Evolutionary conservation across 148 eudicot genomes (phyloP).

Genomic region (Dianthus caryophyllus): DNA sequence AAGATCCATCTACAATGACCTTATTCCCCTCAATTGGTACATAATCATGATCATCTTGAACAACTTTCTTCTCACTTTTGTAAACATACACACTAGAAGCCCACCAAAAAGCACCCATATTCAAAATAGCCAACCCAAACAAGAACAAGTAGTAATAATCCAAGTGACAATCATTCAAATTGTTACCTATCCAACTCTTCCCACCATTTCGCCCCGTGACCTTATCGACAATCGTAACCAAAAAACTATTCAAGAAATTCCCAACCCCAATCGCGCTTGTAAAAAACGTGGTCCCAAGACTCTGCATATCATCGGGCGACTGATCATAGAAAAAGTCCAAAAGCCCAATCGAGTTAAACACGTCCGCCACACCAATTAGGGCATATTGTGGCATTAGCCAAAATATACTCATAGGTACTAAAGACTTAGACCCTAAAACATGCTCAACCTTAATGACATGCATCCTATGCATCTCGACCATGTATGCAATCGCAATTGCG

Average conservation of each 20-base stretch:
- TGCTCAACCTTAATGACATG: slow-evolving; percentile 36
- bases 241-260: slow-evolving; percentile 67
- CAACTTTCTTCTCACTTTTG: slow-evolving; percentile 39
- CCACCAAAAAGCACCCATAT: slow-evolving; percentile 55
- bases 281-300: slow-evolving; percentile 83
- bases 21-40: slow-evolving; percentile 34
- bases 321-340: slow-evolving; percentile 92
- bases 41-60: slow-evolving; percentile 27
- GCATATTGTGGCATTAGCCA: slow-evolving; percentile 75
- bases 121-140: slow-evolving; percentile 43
- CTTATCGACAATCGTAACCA: slow-evolving; percentile 70
- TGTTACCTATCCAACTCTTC: slow-evolving; percentile 79
- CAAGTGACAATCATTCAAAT: slow-evolving; percentile 76
- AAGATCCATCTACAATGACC: slow-evolving; percentile 30
- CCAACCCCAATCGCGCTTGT: slow-evolving; percentile 81
- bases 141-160: slow-evolving; percentile 79
- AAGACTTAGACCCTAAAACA: slow-evolving; percentile 28
- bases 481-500: slow-evolving; percentile 58
- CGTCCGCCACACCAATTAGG: slow-evolving; percentile 78
- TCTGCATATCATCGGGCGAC: slow-evolving; percentile 81
- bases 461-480: slow-evolving; percentile 58
- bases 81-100: slow-evolving; percentile 63
- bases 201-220: slow-evolving; percentile 47
- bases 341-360: slow-evolving; percentile 71
- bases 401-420: slow-evolving; percentile 67